These are phyloP conservation scores for Allium cepa DNA, from an alignment of 106 monocot genomes.

Conservation along the genomic window DNA sequence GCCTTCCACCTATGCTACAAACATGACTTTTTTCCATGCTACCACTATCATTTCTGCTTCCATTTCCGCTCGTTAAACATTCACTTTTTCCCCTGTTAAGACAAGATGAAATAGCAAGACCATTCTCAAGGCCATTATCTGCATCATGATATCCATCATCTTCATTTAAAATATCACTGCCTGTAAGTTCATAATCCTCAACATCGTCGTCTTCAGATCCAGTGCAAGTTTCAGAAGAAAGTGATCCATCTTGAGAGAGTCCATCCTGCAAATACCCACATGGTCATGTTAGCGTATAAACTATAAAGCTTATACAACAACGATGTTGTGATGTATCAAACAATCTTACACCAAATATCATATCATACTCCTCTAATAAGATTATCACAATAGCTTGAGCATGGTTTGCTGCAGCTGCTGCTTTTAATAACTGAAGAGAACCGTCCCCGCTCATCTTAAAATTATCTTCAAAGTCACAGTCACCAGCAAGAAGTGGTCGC, in stretches of 20 bases:
- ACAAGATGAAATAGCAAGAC: constrained; percentile 11
- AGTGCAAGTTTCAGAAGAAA: constrained; percentile 54
- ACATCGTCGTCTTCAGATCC: constrained; percentile 55
- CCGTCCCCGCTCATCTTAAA: constrained; percentile 73
- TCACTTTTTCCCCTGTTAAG: too few relatives aligned
- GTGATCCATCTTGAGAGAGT: constrained; percentile 30
- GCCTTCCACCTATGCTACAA: constrained; percentile 15
- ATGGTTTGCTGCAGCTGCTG: constrained; percentile 99
- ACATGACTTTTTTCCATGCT: constrained; percentile 2
- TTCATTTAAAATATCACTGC: constrained; percentile 25
- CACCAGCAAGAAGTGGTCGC: constrained; percentile 87
- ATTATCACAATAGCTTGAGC: constrained; percentile 90
- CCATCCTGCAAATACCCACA: constrained; percentile 14
- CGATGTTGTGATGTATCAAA: constrained; percentile 1
- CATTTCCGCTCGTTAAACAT: too few relatives aligned
- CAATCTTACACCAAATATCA: constrained; percentile 73
- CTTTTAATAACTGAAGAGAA: constrained; percentile 86
- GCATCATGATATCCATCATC: constrained; percentile 41
- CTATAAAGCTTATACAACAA: constrained; percentile 1
- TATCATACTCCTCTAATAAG: constrained; percentile 75
- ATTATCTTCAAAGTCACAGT: constrained; percentile 77
- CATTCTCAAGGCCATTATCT: constrained; percentile 30
- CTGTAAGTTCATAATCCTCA: constrained; percentile 46
- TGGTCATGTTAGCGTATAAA: not conserved
- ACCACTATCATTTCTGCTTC: too few relatives aligned